These are phyloP conservation scores for Sarcodon aspratus DNA, from an alignment of 768 basidiomycete genomes.

Conservation along the genomic window DNA sequence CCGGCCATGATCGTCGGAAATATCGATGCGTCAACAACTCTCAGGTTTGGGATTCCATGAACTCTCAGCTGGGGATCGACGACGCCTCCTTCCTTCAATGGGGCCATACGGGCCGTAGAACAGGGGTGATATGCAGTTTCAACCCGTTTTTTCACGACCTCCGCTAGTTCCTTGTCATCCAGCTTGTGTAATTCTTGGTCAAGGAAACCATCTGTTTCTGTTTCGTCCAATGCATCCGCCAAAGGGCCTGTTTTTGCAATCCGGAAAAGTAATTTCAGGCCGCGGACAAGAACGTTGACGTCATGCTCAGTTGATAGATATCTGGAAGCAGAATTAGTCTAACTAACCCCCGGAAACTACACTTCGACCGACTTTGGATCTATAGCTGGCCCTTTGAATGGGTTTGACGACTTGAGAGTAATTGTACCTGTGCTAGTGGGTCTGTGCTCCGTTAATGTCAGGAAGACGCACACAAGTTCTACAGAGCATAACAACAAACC, in stretches of 20 bases:
- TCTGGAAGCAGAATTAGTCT: conserved; percentile 1
- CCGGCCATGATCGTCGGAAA: conserved; percentile 43
- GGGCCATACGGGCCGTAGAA: conserved; percentile 40
- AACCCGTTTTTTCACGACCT: conserved; percentile 19
- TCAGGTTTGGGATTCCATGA: conserved; percentile 44
- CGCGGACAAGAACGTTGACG: conserved; percentile 21
- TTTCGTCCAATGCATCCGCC: conserved; percentile 17
- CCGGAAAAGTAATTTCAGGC: conserved; percentile 24
- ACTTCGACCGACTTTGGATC: conserved; percentile 14
- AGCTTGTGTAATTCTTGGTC: conserved; percentile 25
- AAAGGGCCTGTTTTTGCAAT: conserved; percentile 28
- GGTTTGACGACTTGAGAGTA: conserved; percentile 12
- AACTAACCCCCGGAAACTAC: neutral
- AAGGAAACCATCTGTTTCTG: conserved; percentile 7
- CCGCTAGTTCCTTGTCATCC: conserved; percentile 23
- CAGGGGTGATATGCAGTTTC: conserved; percentile 28
- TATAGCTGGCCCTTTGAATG: conserved; percentile 14
- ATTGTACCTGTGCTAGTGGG: conserved; percentile 31
- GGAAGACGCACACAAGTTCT: too few species aligned
- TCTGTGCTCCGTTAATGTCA: conserved; percentile 6
- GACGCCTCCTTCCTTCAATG: conserved; percentile 40
- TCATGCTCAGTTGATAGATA: conserved; percentile 6
- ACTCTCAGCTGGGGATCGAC: conserved; percentile 45
- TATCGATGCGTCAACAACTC: conserved; percentile 47
- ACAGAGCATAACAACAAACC: too few species aligned